phyloP scores from a whole-genome alignment of 371 early-diverging fungal species.

The Rozella allomycis region DNA sequence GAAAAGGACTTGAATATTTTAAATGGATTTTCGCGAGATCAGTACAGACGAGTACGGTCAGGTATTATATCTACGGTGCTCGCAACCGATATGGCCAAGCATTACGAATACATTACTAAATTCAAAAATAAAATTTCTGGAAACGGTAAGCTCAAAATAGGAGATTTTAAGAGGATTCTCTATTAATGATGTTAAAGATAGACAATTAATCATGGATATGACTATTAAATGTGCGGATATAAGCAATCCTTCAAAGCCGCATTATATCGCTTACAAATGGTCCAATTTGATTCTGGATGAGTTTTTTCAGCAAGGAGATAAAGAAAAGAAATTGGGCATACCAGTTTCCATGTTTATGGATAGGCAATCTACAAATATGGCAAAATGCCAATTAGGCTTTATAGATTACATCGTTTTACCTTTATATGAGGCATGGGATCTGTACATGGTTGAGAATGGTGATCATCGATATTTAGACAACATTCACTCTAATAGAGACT shows the following conservation, averaged over 20 bases:
- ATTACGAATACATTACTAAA: slow-evolving; percentile 29
- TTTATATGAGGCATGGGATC: slow-evolving; percentile 19
- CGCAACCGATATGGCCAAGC: slow-evolving; percentile 29
- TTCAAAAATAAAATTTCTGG: slow-evolving; percentile 19
- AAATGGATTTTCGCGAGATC: slow-evolving; percentile 7
- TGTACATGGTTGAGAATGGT: too few species aligned
- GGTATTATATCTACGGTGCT: slow-evolving; percentile 17
- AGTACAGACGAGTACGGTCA: slow-evolving; percentile 10
- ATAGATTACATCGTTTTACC: slow-evolving; percentile 25
- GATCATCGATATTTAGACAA: too few species aligned
- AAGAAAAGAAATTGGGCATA: slow-evolving; percentile 16
- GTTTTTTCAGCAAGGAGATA: slow-evolving; percentile 23
- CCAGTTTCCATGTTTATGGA: slow-evolving; percentile 16
- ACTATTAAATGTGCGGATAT: slow-evolving; percentile 30
- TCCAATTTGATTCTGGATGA: slow-evolving; percentile 14
- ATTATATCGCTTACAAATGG: slow-evolving; percentile 13
- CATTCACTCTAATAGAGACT: too few species aligned
- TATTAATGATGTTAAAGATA: slow-evolving; percentile 14
- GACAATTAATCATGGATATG: slow-evolving; percentile 17
- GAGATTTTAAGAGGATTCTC: too few species aligned
- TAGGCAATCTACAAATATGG: slow-evolving; percentile 1
- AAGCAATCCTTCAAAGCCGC: slow-evolving; percentile 22
- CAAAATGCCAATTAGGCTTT: slow-evolving; percentile 16
- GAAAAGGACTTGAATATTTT: slow-evolving; percentile 13
- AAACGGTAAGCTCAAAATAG: slow-evolving; percentile 5